Conservation (phyloP, 495 filamentous ascomycete genomes). For the Lineolata rhizophorae region DNA sequence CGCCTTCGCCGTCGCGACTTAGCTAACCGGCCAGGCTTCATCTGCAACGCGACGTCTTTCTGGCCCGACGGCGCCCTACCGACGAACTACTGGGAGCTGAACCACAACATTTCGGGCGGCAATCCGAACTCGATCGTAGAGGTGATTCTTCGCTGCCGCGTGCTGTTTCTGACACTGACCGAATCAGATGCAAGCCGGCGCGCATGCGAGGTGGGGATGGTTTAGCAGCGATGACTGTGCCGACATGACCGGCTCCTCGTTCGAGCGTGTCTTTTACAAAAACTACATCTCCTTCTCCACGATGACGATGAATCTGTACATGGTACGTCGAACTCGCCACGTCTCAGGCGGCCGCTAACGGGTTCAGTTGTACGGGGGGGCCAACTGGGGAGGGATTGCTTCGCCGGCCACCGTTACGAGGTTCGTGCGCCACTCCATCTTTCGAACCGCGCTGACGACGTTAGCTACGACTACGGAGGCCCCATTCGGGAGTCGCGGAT, state of each 20-base stretch:
- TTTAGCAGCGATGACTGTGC: slow-evolving; percentile 41
- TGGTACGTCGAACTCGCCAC: too few species aligned
- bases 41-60: slow-evolving; percentile 19
- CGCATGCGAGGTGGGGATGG: slow-evolving; percentile 57
- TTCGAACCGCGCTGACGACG: slow-evolving; percentile 51
- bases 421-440: too few species aligned
- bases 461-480: slow-evolving; percentile 52
- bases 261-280: slow-evolving; percentile 64
- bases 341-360: too few species aligned
- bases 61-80: slow-evolving; percentile 21
- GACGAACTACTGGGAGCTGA: slow-evolving; percentile 20
- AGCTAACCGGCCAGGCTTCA: too few species aligned
- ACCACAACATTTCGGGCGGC: slow-evolving; percentile 33
- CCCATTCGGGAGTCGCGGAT: slow-evolving; percentile 44
- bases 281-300: slow-evolving; percentile 45
- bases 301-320: slow-evolving; percentile 43
- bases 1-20: too few species aligned
- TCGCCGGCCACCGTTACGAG: too few species aligned
- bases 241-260: slow-evolving; percentile 40
- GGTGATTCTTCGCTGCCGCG: too few species aligned
- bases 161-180: too few species aligned
- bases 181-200: slow-evolving; percentile 42
- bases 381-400: slow-evolving; percentile 79
- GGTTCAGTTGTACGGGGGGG: slow-evolving; percentile 32
- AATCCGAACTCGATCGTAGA: slow-evolving; percentile 49